A percentile compares a stretch with the other conserved stretches of the same genome.
Evolutionary conservation across 1,284 basidiomycete species (phyloP).

Genomic region (Cryptococcus neoformans): DNA sequence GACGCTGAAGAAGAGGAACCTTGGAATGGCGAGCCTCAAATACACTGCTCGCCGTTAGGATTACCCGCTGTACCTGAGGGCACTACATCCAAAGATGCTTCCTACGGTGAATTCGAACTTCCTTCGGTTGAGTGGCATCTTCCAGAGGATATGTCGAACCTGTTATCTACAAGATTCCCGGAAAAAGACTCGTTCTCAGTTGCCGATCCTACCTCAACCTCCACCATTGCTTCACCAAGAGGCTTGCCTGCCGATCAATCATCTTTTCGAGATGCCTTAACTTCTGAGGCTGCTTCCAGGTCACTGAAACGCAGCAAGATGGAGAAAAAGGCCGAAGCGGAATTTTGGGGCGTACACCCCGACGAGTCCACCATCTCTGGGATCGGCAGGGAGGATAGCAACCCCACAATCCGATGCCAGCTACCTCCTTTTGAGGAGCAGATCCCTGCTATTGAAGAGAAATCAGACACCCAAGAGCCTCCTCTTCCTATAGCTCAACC

Average conservation of each 20-base stretch:
- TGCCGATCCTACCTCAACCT: conserved; percentile 1
- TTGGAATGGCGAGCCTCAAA: conserved; percentile 30
- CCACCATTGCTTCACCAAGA: neutral
- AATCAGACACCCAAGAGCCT: too few species aligned
- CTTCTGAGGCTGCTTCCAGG: neutral
- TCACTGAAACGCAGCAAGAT: neutral
- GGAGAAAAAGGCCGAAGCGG: conserved; percentile 6
- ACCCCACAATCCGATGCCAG: conserved; percentile 18
- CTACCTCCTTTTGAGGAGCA: too few species aligned
- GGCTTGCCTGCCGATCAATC: neutral
- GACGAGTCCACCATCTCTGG: conserved; percentile 4
- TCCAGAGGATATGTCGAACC: conserved; percentile 36
- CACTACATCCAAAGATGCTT: conserved; percentile 14
- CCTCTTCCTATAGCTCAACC: neutral
- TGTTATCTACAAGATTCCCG: conserved; percentile 23
- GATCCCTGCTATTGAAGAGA: neutral
- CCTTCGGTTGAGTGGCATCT: conserved; percentile 21
- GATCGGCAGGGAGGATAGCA: conserved; percentile 12
- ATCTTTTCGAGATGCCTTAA: neutral
- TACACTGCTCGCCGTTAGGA: conserved; percentile 28
- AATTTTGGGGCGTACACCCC: conserved; percentile 7
- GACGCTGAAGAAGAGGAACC: conserved; percentile 20
- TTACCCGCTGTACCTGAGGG: conserved; percentile 11
- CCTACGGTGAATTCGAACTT: conserved; percentile 20
- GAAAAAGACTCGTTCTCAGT: conserved; percentile 14